Percentiles rank a stretch among this genome's conserved stretches.
Evolutionary conservation across 2,329 filamentous ascomycete genomes (phyloP).

Genomic region (Scedosporium apiospermum): DNA sequence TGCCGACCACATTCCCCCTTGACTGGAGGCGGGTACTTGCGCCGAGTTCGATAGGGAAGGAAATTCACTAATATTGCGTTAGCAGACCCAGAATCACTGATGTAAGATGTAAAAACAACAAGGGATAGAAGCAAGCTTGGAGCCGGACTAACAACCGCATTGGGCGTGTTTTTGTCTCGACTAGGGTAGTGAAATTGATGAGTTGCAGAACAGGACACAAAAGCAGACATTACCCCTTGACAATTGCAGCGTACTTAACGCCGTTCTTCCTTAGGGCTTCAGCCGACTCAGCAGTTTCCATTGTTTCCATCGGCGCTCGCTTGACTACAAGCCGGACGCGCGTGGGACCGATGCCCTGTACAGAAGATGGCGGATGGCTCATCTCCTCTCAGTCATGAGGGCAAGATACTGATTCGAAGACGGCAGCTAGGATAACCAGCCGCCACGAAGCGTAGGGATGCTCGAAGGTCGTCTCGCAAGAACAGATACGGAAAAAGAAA

Average conservation of each 20-base stretch:
- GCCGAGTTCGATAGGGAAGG: conserved; percentile 55
- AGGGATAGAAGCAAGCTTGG: neutral
- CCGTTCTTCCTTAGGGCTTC: neutral
- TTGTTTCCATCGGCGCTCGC: neutral
- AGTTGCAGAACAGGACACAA: neutral
- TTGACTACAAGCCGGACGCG: conserved; percentile 9
- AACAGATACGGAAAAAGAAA: neutral
- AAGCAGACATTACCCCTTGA: conserved; percentile 19
- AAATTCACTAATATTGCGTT: conserved; percentile 46
- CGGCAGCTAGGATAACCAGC: too few relatives aligned
- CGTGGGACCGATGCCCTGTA: neutral
- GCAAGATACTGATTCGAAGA: conserved; percentile 5
- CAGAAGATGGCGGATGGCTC: neutral
- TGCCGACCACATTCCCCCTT: conserved; percentile 45
- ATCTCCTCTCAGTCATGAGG: conserved; percentile 5
- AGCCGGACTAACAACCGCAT: neutral
- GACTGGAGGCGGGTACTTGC: conserved; percentile 38
- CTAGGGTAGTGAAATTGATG: too few relatives aligned
- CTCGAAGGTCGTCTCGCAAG: neutral
- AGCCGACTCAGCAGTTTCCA: conserved; percentile 1
- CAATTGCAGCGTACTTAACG: conserved; percentile 19
- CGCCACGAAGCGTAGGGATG: neutral
- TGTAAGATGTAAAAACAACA: neutral
- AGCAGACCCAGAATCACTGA: neutral
- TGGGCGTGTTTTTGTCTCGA: neutral